These are phyloP conservation scores for Starmerella sp. DNA, from an alignment of 805 yeast species.

Conservation along the genomic window DNA sequence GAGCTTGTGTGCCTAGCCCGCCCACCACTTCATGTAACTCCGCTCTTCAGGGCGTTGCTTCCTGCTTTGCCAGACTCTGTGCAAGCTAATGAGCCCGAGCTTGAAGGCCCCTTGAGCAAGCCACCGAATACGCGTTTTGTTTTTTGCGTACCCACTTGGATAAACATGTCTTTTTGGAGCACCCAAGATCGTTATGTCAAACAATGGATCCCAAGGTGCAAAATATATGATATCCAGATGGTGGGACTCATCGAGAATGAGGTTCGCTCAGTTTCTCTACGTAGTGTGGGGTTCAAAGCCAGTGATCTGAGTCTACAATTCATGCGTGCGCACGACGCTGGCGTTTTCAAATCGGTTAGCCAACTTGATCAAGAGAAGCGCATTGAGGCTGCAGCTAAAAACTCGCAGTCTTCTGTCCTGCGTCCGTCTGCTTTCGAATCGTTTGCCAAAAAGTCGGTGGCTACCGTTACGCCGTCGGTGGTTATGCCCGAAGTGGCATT, in stretches of 20 bases:
- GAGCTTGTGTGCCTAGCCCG: constrained; percentile 82
- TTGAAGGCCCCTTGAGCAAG: background rate
- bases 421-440: background rate
- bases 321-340: constrained; percentile 52
- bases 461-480: constrained; percentile 9
- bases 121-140: constrained; percentile 13
- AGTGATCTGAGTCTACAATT: constrained; percentile 27
- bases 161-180: constrained; percentile 85
- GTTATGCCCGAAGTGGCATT: background rate
- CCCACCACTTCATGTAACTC: constrained; percentile 87
- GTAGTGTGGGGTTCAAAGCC: constrained; percentile 37
- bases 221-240: constrained; percentile 92
- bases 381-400: constrained; percentile 22
- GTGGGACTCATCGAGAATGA: constrained; percentile 96
- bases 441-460: background rate
- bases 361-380: constrained; percentile 18
- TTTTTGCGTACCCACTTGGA: constrained; percentile 70
- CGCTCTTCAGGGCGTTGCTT: constrained; percentile 80
- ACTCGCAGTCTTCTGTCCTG: constrained; percentile 21
- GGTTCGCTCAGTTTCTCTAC: constrained; percentile 54
- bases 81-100: constrained; percentile 38
- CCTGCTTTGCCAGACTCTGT: constrained; percentile 36
- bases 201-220: constrained; percentile 85
- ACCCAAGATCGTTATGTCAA: constrained; percentile 37
- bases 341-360: constrained; percentile 35